Conservation (phyloP, 345 rosid genomes). For the Gossypium raimondii region DNA sequence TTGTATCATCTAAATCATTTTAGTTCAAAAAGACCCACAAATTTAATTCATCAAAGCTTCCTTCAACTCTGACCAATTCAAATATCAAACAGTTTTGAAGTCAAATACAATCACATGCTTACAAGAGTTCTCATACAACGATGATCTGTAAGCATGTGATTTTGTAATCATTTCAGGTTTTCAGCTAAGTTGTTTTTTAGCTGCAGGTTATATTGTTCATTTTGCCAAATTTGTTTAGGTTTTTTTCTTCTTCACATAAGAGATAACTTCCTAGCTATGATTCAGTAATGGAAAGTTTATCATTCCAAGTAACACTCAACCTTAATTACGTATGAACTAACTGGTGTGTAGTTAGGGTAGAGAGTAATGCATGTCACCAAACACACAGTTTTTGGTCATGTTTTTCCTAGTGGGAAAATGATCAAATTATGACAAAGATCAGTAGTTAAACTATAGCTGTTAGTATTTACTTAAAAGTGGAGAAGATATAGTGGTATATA, state of each 20-base stretch:
- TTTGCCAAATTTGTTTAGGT: not conserved
- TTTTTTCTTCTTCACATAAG: not conserved
- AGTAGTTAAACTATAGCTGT: not conserved
- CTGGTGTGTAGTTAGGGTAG: not conserved
- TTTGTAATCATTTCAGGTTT: not conserved
- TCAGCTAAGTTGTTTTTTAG: not conserved
- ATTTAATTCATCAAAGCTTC: not conserved
- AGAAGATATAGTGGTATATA: not conserved
- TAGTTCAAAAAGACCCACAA: not conserved
- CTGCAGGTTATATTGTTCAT: not conserved
- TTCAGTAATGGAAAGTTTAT: not conserved
- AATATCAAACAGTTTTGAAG: not conserved
- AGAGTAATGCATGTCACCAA: conserved; percentile 2
- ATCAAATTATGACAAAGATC: conserved; percentile 7
- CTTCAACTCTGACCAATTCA: not conserved
- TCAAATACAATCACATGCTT: not conserved
- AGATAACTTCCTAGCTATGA: not conserved
- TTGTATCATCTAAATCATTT: not conserved
- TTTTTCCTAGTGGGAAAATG: not conserved
- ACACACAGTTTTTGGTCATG: not conserved
- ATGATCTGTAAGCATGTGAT: not conserved
- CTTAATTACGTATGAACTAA: not conserved
- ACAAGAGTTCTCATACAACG: not conserved
- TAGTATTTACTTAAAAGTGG: conserved; percentile 2
- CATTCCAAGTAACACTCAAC: conserved; percentile 7